These are phyloP conservation scores for Rhizopogon salebrosus DNA, from an alignment of 768 basidiomycete species.

Conservation along the genomic window DNA sequence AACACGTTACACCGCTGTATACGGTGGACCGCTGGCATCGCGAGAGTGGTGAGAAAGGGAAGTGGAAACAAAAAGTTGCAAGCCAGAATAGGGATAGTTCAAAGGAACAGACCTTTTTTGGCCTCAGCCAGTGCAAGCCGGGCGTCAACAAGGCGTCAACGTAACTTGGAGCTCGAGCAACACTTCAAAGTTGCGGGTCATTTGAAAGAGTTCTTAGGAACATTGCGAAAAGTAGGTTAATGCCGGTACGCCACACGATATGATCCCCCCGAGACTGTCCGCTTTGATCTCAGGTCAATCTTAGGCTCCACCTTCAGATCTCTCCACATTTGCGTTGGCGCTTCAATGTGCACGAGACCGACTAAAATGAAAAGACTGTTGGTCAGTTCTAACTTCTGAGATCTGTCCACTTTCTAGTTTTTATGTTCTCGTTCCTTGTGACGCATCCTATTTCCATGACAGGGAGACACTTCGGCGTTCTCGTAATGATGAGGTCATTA, in stretches of 20 bases:
- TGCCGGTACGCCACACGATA: no score
- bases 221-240: background rate
- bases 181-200: background rate
- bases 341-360: background rate
- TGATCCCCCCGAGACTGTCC: background rate
- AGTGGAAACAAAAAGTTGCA: background rate
- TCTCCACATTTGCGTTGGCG: background rate
- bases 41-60: background rate
- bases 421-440: background rate
- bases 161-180: background rate
- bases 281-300: background rate
- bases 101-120: background rate
- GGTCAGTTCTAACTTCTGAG: background rate
- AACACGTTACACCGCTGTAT: background rate
- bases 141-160: background rate
- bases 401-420: background rate
- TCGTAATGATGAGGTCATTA: constrained; percentile 32
- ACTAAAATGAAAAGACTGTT: constrained; percentile 6
- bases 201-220: background rate
- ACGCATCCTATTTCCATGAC: constrained; percentile 1
- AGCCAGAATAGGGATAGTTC: background rate
- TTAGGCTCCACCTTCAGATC: background rate
- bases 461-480: constrained; percentile 10
- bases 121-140: background rate
- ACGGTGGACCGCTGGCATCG: background rate